Conservation (phyloP, 768 basidiomycete genomes). For the Galerina sulciceps region DNA sequence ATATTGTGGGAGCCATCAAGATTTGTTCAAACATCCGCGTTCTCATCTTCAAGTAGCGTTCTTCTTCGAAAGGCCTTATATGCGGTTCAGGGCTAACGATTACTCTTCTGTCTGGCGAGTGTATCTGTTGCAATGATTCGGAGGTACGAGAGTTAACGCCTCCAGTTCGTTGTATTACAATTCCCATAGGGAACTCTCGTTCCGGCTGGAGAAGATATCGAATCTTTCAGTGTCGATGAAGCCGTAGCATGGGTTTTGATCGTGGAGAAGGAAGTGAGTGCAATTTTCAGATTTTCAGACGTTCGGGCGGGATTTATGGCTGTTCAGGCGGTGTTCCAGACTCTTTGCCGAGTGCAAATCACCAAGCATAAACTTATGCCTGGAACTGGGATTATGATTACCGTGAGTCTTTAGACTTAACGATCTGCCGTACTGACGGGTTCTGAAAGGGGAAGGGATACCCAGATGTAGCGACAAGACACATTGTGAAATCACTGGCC, state of each 20-base stretch:
- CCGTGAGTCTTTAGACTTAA: slow-evolving; percentile 46
- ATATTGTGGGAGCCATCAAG: slow-evolving; percentile 58
- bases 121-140: slow-evolving; percentile 51
- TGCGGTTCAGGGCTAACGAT: slow-evolving; percentile 69
- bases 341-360: slow-evolving; percentile 66
- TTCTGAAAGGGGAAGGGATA: slow-evolving; percentile 88
- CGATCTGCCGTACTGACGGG: neutral
- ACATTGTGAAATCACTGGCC: slow-evolving; percentile 76
- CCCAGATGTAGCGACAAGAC: slow-evolving; percentile 90
- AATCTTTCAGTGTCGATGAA: slow-evolving; percentile 56
- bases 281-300: neutral
- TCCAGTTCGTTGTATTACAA: neutral
- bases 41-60: slow-evolving; percentile 57
- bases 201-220: slow-evolving; percentile 76
- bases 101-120: slow-evolving; percentile 58
- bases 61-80: slow-evolving; percentile 88
- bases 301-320: neutral
- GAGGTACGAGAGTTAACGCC: slow-evolving; percentile 47
- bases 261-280: slow-evolving; percentile 87
- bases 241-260: slow-evolving; percentile 79
- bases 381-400: slow-evolving; percentile 77
- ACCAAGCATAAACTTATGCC: slow-evolving; percentile 51
- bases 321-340: slow-evolving; percentile 90
- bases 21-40: neutral
- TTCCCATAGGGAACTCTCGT: slow-evolving; percentile 69